These are phyloP conservation scores for Naganishia friedmannii DNA, from an alignment of 768 basidiomycete species.

Conservation along the genomic window DNA sequence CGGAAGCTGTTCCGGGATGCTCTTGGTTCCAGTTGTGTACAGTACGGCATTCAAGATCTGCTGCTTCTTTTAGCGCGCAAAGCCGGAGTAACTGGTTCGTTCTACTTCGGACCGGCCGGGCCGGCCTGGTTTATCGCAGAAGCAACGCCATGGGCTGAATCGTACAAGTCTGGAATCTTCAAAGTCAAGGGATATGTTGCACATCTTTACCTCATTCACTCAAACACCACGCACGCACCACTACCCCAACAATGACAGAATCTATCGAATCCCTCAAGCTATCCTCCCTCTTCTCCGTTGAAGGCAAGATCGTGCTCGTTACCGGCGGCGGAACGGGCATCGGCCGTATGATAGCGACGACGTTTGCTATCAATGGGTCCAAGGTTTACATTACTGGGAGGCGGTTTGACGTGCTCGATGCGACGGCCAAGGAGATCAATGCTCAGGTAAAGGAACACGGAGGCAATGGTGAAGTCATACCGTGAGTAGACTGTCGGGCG, in stretches of 20 bases:
- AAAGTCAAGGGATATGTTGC: too few relatives aligned
- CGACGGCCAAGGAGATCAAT: conserved; percentile 39
- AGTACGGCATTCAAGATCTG: too few relatives aligned
- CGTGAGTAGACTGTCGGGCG: conserved; percentile 31
- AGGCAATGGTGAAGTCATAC: conserved; percentile 36
- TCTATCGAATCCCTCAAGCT: not conserved
- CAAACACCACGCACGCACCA: not conserved
- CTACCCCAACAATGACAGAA: conserved; percentile 10
- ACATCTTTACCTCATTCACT: too few relatives aligned
- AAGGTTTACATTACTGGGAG: conserved; percentile 51
- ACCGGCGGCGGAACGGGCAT: conserved; percentile 51
- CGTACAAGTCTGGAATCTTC: too few relatives aligned
- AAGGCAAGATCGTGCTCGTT: conserved; percentile 45
- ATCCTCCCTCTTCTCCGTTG: conserved; percentile 43
- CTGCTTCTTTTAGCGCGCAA: too few relatives aligned
- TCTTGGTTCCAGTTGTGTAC: too few relatives aligned
- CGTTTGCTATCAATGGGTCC: conserved; percentile 46
- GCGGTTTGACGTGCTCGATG: conserved; percentile 40
- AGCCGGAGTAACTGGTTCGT: too few relatives aligned
- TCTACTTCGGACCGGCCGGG: too few relatives aligned
- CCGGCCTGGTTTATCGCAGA: too few relatives aligned
- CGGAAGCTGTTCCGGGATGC: too few relatives aligned
- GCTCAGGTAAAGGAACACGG: conserved; percentile 30
- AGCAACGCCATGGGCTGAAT: too few relatives aligned
- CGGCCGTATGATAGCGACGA: conserved; percentile 45